phyloP scores from a whole-genome alignment of 805 yeast genomes.

The Candida manassasensis region DNA sequence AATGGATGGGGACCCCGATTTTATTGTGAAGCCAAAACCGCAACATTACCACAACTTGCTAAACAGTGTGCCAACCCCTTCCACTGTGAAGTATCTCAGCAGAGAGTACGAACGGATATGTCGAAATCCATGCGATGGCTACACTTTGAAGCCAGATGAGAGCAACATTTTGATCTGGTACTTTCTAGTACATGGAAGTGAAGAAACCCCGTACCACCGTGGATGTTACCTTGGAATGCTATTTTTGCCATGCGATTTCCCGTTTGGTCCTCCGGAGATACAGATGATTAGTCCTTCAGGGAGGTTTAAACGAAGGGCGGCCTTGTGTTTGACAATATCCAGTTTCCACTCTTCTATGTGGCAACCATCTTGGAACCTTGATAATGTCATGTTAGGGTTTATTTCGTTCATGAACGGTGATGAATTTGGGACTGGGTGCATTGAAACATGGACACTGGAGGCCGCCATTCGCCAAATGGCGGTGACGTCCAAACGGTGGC shows the following conservation, averaged over 20 bases:
- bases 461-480: constrained; percentile 5
- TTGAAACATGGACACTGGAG: not conserved
- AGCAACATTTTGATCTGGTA: constrained; percentile 13
- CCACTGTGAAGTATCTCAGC: constrained; percentile 5
- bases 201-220: constrained; percentile 10
- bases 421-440: constrained; percentile 12
- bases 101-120: constrained; percentile 9
- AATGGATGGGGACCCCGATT: not conserved
- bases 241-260: constrained; percentile 13
- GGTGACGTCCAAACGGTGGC: constrained; percentile 11
- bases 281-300: constrained; percentile 17
- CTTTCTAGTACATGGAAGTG: constrained; percentile 12
- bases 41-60: constrained; percentile 1
- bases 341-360: constrained; percentile 13
- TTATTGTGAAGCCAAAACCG: constrained; percentile 2
- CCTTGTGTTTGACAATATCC: constrained; percentile 13
- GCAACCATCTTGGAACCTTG: constrained; percentile 15
- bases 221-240: constrained; percentile 14
- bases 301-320: constrained; percentile 8
- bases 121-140: constrained; percentile 8
- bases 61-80: not conserved
- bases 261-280: constrained; percentile 15
- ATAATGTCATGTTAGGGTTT: constrained; percentile 13
- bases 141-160: constrained; percentile 11
- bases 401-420: constrained; percentile 13